Conservation (phyloP, 2,329 filamentous ascomycete genomes). For the Claviceps monticola region DNA sequence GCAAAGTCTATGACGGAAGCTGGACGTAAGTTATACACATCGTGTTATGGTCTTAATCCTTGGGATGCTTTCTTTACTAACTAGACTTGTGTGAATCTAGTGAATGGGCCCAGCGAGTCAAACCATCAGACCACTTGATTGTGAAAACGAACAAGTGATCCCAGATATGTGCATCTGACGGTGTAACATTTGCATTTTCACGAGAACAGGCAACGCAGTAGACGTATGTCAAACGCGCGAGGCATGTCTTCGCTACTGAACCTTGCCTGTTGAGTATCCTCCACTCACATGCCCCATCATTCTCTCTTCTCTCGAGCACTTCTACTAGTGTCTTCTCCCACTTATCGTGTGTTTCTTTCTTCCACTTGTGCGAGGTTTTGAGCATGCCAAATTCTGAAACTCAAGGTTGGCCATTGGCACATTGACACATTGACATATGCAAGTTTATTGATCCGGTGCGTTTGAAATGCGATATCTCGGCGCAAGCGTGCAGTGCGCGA, state of each 20-base stretch:
- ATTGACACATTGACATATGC: neutral
- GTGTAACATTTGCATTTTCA: neutral
- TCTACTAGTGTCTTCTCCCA: neutral
- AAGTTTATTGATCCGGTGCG: neutral
- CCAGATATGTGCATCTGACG: neutral
- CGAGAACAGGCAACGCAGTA: neutral
- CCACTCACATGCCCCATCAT: neutral
- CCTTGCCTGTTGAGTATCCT: neutral
- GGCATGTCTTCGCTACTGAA: neutral
- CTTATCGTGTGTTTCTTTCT: neutral
- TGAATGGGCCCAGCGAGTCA: conserved; percentile 54
- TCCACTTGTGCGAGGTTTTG: neutral
- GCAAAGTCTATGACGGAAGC: conserved; percentile 84
- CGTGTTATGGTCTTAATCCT: neutral
- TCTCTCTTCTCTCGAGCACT: neutral
- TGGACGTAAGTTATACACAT: conserved; percentile 68
- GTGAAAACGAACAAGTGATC: conserved; percentile 29
- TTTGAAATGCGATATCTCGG: neutral
- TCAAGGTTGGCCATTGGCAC: neutral
- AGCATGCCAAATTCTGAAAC: neutral
- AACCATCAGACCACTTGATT: conserved; percentile 48
- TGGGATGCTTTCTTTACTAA: conserved; percentile 12
- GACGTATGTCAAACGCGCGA: neutral
- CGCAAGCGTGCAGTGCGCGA: neutral
- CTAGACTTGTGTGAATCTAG: conserved; percentile 20